phyloP scores from a whole-genome alignment of 257 asterid species.

The Nicotiana knightiana region DNA sequence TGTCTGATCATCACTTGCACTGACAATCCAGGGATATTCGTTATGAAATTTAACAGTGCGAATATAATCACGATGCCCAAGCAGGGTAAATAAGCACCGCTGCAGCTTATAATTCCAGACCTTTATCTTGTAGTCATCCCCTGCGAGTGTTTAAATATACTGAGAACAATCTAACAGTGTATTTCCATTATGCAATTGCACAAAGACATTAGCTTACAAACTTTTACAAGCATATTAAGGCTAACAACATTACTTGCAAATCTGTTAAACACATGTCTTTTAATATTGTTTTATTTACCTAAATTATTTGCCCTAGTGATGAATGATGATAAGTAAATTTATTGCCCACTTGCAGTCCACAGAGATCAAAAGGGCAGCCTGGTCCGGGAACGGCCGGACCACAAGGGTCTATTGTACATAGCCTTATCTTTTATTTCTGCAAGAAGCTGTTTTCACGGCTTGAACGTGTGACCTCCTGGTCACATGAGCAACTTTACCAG shows the following conservation, averaged over 20 bases:
- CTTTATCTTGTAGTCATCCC: constrained; percentile 97
- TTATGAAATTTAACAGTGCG: constrained; percentile 96
- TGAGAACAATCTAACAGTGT: neutral
- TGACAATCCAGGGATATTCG: constrained; percentile 93
- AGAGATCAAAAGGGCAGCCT: too few species aligned
- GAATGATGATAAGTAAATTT: neutral
- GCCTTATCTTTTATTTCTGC: too few species aligned
- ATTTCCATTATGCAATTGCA: neutral
- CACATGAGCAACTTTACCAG: too few species aligned
- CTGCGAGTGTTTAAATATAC: constrained; percentile 37
- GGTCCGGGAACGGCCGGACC: too few species aligned
- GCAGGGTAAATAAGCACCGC: constrained; percentile 75
- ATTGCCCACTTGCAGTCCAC: neutral
- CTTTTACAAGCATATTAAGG: neutral
- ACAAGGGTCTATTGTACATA: too few species aligned
- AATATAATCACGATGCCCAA: constrained; percentile 96
- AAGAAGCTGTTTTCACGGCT: too few species aligned
- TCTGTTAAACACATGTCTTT: neutral
- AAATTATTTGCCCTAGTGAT: neutral
- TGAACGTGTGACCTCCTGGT: too few species aligned
- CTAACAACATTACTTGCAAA: neutral
- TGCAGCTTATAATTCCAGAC: constrained; percentile 96
- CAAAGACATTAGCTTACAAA: neutral
- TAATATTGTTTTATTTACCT: neutral
- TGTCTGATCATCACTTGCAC: constrained; percentile 98